Base-by-base conservation (phyloP, 179 eudicot genomes). In the Spergularia azorica region DNA sequence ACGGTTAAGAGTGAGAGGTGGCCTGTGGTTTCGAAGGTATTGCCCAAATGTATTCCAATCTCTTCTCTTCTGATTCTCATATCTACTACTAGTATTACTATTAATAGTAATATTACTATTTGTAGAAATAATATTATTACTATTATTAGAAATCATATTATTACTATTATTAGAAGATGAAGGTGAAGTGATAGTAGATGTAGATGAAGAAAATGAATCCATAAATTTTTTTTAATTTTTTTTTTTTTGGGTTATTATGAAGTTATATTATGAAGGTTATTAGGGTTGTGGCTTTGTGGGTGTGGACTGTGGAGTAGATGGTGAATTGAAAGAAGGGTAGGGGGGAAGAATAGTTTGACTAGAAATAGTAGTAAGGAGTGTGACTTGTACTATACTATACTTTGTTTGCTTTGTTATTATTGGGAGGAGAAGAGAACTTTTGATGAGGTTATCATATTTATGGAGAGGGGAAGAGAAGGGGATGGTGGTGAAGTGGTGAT, bases 11-110 rank as follows among this genome's bases (percentile, higher is more conserved):
- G 82, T 48, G 5, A 93, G 89, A 0, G 97, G 97, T 1, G 96
- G 97, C 2, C 92, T 81, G 84, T 93, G 97, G 88, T 93, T 93
- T 26, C 66, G 82, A 0, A 93, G 83, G 87, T 93, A 93, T 57
- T 91, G 97, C 0, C 90, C 84, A 83, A 93, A 93, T 0, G 96
- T 93, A 87, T 90, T 90, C 97, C 97, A 93, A 77, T 93, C 97
- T 1, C 96, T 67, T 5, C 96, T 81, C 71, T 93, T 93, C 50
- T 93, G 97, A 79, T 90, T 89, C 81, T 91, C 97, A 79, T 93
- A 93, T 6, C 97, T 61, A 18, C 48, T 71, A 57, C 72, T 38
- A 38, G 63, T 75, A 63, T 43, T 63, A 6, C 32, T 11, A 54
- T 38, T 13, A 26, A 2, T 62, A 62, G 12, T 21, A 62, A 6